Conservation (phyloP, 1,284 basidiomycete species). For the Inonotus obliquus region DNA sequence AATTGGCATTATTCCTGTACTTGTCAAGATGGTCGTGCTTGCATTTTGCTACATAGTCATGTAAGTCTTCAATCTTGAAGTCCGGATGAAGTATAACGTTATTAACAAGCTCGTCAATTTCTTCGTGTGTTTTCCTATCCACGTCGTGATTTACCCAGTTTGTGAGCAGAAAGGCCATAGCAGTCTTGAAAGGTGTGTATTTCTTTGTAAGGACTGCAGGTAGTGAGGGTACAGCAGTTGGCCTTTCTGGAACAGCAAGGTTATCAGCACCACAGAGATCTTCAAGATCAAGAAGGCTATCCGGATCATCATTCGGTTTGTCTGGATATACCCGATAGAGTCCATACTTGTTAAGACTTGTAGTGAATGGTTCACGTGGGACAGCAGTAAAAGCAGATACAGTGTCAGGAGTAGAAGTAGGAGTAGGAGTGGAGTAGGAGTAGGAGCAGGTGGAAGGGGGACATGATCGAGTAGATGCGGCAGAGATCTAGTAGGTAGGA, state of each 20-base stretch:
- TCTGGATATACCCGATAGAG: slow-evolving; percentile 3
- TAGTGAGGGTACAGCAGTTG: no score
- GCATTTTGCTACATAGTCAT: neutral
- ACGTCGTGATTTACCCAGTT: slow-evolving; percentile 24
- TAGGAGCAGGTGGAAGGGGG: neutral
- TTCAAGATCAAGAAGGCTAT: no score
- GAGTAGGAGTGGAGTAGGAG: neutral
- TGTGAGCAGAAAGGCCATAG: neutral
- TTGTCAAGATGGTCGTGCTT: neutral
- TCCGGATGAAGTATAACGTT: slow-evolving; percentile 28
- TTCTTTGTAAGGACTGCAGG: neutral
- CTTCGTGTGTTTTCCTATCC: slow-evolving; percentile 22
- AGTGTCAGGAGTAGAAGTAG: neutral
- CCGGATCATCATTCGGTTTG: no score
- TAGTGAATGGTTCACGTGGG: neutral
- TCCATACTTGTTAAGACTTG: neutral
- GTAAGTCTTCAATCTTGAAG: neutral
- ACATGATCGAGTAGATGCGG: neutral
- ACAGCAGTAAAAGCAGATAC: neutral
- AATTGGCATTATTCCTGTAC: no score
- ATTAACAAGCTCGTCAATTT: slow-evolving; percentile 27
- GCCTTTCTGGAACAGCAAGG: no score
- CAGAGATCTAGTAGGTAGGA: neutral
- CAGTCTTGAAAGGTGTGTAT: slow-evolving; percentile 9
- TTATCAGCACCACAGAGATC: no score